Percentiles rank a stretch among this genome's conserved stretches.
Conservation (phyloP, 148 eudicot genomes). For the Beta vulgaris region DNA sequence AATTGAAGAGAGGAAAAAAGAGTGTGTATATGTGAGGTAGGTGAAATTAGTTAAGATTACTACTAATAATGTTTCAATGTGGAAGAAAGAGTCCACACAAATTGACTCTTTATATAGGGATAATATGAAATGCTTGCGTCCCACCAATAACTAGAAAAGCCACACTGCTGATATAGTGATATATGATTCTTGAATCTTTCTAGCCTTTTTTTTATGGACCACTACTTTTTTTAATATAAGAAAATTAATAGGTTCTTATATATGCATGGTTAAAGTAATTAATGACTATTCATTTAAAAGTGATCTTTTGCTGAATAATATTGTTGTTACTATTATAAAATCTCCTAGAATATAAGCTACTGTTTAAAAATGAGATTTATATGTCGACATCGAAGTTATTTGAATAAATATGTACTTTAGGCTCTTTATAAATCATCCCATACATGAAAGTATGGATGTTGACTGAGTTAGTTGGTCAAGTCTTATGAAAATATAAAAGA, state of each 20-base stretch:
- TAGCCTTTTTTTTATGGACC: neutral
- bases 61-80: neutral
- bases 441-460: too few relatives aligned
- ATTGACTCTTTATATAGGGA: constrained; percentile 16
- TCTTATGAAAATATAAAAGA: too few relatives aligned
- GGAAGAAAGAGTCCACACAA: neutral
- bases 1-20: too few relatives aligned
- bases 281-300: neutral
- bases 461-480: too few relatives aligned
- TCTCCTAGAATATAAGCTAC: neutral
- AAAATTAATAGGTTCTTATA: too few relatives aligned
- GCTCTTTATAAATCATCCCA: too few relatives aligned
- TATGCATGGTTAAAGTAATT: too few relatives aligned
- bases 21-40: too few relatives aligned
- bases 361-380: neutral
- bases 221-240: too few relatives aligned
- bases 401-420: too few relatives aligned
- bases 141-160: constrained; percentile 17
- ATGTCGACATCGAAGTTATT: neutral
- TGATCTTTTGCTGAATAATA: too few relatives aligned
- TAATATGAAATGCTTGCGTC: constrained; percentile 12
- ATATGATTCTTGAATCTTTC: neutral
- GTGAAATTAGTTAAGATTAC: neutral
- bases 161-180: neutral
- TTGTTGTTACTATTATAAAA: neutral